These are phyloP conservation scores for Pseudisothecium myosuroides DNA, from an alignment of 225 moss, liverwort and hornwort species.

Conservation along the genomic window DNA sequence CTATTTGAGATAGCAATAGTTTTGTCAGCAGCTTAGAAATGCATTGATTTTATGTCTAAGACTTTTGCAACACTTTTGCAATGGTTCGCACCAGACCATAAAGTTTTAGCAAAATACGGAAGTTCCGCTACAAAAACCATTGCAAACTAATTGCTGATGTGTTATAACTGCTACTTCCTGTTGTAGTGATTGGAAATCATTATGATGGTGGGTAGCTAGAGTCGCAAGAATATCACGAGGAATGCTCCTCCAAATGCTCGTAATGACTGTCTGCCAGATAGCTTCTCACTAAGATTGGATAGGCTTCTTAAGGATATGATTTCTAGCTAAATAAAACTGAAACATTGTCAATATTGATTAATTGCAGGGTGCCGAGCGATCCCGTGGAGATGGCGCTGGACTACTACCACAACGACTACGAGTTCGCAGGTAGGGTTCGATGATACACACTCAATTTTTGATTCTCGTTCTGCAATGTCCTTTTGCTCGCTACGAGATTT, in stretches of 20 bases:
- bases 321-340: not conserved
- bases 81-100: not conserved
- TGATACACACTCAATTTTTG: too few species aligned
- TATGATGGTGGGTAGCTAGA: not conserved
- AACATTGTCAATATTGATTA: not conserved
- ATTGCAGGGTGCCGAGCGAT: not conserved
- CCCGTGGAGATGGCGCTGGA: conserved; percentile 1
- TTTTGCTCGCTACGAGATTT: too few species aligned
- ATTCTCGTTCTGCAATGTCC: not conserved
- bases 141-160: not conserved
- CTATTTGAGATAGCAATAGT: not conserved
- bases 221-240: not conserved
- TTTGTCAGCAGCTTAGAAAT: not conserved
- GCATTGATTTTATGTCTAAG: not conserved
- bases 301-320: not conserved
- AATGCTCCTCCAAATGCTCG: not conserved
- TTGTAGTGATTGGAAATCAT: not conserved
- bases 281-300: not conserved
- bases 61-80: not conserved
- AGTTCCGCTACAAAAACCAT: not conserved
- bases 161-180: not conserved
- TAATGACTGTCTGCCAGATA: not conserved
- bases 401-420: not conserved
- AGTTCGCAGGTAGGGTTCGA: not conserved
- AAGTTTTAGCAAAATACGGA: not conserved